phyloP scores from a whole-genome alignment of 179 eudicot species.

The Silene coronaria region DNA sequence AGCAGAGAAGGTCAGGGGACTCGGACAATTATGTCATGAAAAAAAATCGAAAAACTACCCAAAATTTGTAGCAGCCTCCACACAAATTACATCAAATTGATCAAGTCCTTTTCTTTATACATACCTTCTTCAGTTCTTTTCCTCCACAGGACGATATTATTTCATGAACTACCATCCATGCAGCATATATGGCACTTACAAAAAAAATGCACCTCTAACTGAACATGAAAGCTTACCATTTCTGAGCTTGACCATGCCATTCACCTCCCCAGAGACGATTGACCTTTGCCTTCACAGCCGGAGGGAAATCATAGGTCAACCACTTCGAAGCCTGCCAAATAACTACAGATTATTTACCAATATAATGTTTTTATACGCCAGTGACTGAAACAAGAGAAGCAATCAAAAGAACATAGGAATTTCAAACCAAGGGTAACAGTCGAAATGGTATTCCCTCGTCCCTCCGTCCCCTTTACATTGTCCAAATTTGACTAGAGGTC shows the following conservation, averaged over 20 bases:
- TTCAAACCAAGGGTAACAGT: not conserved
- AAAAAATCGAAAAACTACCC: too few relatives aligned
- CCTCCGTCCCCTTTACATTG: not conserved
- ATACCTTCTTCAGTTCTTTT: too few relatives aligned
- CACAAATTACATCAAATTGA: too few relatives aligned
- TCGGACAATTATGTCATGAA: too few relatives aligned
- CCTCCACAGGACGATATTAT: not conserved
- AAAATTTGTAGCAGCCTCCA: too few relatives aligned
- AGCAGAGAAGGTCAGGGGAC: too few relatives aligned
- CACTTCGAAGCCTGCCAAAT: constrained; percentile 69
- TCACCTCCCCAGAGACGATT: constrained; percentile 95
- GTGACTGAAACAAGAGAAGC: not conserved
- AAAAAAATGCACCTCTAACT: not conserved
- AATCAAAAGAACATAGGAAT: not conserved
- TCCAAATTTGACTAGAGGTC: not conserved
- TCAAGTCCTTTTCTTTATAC: not conserved
- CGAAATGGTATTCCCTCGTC: not conserved
- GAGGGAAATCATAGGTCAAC: constrained; percentile 90
- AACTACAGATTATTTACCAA: not conserved
- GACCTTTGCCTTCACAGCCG: constrained; percentile 89
- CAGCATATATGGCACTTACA: not conserved
- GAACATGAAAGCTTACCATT: constrained; percentile 47
- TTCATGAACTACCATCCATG: not conserved
- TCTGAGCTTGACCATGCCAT: constrained; percentile 98
- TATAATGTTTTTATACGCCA: not conserved